These are phyloP conservation scores for Rhizopogon vinicolor DNA, from an alignment of 768 basidiomycete genomes.

Conservation along the genomic window DNA sequence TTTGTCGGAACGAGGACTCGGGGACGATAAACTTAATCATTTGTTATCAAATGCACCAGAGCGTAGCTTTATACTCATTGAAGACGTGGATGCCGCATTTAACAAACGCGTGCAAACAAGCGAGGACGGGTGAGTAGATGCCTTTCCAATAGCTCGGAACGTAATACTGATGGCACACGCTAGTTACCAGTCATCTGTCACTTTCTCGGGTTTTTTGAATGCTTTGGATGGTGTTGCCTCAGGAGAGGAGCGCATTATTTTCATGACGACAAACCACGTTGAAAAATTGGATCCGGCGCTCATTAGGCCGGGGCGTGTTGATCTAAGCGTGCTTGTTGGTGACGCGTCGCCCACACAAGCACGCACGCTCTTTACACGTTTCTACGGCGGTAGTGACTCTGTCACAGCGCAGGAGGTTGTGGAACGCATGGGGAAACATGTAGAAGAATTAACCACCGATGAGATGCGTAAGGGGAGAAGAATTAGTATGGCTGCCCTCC, in stretches of 20 bases:
- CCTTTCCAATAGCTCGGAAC: background rate
- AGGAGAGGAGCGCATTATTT: conserved; percentile 95
- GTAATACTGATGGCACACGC: background rate
- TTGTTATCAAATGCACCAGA: conserved; percentile 91
- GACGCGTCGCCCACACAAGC: conserved; percentile 86
- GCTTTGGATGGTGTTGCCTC: conserved; percentile 97
- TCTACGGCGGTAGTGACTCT: conserved; percentile 60
- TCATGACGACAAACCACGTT: conserved; percentile 98
- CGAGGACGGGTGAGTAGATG: conserved; percentile 77
- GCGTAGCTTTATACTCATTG: conserved; percentile 90
- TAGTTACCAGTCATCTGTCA: conserved; percentile 92
- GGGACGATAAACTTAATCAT: conserved; percentile 95
- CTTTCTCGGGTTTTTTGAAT: conserved; percentile 96
- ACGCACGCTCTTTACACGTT: conserved; percentile 68
- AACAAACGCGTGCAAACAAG: conserved; percentile 86
- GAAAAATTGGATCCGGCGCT: conserved; percentile 88
- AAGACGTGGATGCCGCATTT: conserved; percentile 97
- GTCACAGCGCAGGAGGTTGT: conserved; percentile 32
- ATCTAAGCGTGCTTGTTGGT: conserved; percentile 77
- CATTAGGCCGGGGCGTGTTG: conserved; percentile 93
- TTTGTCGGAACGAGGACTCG: conserved; percentile 91
- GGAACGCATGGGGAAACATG: conserved; percentile 41
- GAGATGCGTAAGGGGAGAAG: conserved; percentile 49
- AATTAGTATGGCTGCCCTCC: conserved; percentile 94
- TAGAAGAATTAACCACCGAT: conserved; percentile 50